phyloP scores from a whole-genome alignment of 148 eudicot species.

The Polygonum maritimum region DNA sequence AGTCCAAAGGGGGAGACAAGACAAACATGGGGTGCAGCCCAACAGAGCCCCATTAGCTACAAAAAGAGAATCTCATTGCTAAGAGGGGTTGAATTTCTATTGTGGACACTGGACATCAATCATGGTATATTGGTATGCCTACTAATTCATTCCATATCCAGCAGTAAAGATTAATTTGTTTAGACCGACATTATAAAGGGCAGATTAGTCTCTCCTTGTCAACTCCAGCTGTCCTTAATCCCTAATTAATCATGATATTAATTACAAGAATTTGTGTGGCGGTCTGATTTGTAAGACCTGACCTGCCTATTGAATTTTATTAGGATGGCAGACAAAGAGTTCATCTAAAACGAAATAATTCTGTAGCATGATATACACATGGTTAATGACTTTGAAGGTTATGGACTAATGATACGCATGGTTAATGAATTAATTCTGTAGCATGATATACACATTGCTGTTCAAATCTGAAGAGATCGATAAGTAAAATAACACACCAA shows the following conservation, averaged over 20 bases:
- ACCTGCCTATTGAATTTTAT: too few relatives aligned
- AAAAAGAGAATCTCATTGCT: background rate
- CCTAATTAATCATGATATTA: background rate
- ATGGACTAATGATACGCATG: too few relatives aligned
- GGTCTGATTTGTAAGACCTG: too few relatives aligned
- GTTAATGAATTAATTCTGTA: too few relatives aligned
- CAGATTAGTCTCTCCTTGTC: too few relatives aligned
- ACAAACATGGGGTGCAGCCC: slow-evolving; percentile 4
- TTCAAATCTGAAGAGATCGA: background rate
- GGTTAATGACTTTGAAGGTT: too few relatives aligned
- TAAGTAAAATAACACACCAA: background rate
- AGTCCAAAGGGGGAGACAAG: slow-evolving; percentile 6
- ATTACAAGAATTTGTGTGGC: too few relatives aligned
- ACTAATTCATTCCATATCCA: background rate
- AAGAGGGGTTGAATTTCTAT: slow-evolving; percentile 7
- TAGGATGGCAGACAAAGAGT: too few relatives aligned
- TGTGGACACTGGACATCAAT: slow-evolving; percentile 1
- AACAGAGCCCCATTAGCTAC: background rate
- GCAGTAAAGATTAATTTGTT: background rate
- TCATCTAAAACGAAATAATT: too few relatives aligned
- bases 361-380: too few relatives aligned
- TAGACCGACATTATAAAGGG: slow-evolving; percentile 2
- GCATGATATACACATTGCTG: background rate
- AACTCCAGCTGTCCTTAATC: background rate
- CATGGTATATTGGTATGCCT: background rate